Conservation (phyloP, 2,329 filamentous ascomycete genomes). For the Chaetomium globosum region DNA sequence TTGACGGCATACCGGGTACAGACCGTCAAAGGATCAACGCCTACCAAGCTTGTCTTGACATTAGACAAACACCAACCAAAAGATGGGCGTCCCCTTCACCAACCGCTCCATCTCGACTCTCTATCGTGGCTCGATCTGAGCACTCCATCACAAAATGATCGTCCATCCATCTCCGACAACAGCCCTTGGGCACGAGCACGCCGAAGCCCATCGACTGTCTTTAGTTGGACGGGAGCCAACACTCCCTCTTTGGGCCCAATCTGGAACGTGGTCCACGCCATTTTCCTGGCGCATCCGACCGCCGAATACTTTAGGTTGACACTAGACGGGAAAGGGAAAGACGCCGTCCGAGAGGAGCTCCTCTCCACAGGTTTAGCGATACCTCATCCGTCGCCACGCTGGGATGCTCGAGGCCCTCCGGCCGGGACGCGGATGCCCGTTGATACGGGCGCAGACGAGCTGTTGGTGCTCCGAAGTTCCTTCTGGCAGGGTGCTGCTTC, state of each 20-base stretch:
- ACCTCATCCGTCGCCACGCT: constrained; percentile 46
- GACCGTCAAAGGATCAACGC: constrained; percentile 36
- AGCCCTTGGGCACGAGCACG: constrained; percentile 57
- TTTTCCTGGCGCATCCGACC: constrained; percentile 54
- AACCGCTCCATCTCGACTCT: constrained; percentile 45
- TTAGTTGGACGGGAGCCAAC: constrained; percentile 48
- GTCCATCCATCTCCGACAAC: constrained; percentile 51
- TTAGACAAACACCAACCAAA: constrained; percentile 42
- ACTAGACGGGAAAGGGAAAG: constrained; percentile 44
- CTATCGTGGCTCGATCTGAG: constrained; percentile 45
- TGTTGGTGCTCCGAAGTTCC: constrained; percentile 53
- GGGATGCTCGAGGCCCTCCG: constrained; percentile 7
- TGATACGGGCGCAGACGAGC: constrained; percentile 37
- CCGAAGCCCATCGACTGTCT: constrained; percentile 51
- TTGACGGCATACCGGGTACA: constrained; percentile 48
- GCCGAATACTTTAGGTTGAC: constrained; percentile 53
- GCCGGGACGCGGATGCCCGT: constrained; percentile 32
- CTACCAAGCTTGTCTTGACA: constrained; percentile 37
- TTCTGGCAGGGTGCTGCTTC: constrained; percentile 73
- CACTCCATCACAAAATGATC: constrained; percentile 33
- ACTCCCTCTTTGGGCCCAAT: constrained; percentile 52
- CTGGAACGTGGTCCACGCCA: constrained; percentile 56
- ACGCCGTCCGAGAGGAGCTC: constrained; percentile 29
- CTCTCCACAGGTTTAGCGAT: constrained; percentile 52
- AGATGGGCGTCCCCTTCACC: constrained; percentile 40